Evolutionary conservation across 768 basidiomycete species (phyloP).

Genomic region (Dentipellis fragilis): DNA sequence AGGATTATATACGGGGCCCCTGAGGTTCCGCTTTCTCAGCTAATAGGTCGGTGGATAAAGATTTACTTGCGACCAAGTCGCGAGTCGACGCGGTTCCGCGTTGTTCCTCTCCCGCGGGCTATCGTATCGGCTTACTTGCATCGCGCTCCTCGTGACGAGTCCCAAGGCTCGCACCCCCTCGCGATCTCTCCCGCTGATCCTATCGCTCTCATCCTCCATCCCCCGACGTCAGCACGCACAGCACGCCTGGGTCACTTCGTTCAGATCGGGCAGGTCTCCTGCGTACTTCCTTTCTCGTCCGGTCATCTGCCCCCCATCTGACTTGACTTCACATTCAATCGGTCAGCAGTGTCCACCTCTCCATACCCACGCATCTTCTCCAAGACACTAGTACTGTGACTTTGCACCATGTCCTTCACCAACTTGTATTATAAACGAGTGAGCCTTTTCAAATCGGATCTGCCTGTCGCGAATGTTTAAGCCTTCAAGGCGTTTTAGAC

Average conservation of each 20-base stretch:
- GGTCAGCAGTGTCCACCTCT: neutral
- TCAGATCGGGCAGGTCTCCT: too few species aligned
- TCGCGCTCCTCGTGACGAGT: neutral
- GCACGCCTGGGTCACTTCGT: neutral
- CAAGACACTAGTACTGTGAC: constrained; percentile 4
- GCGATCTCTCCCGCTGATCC: too few species aligned
- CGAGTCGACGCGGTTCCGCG: neutral
- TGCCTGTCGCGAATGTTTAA: neutral
- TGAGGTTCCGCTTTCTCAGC: neutral
- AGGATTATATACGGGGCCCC: neutral
- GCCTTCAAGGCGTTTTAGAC: constrained; percentile 34
- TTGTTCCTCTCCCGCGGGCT: neutral
- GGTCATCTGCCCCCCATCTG: neutral
- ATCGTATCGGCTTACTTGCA: too few species aligned
- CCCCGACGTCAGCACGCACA: neutral
- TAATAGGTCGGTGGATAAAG: neutral
- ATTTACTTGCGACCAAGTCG: neutral
- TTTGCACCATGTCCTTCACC: constrained; percentile 51
- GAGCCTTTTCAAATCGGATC: constrained; percentile 20
- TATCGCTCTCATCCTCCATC: too few species aligned
- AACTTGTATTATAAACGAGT: constrained; percentile 91
- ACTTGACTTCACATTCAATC: neutral
- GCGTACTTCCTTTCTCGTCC: too few species aligned
- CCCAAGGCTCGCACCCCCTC: too few species aligned
- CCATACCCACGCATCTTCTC: constrained; percentile 1